Percentiles rank a stretch among this genome's conserved stretches.
phyloP scores from a whole-genome alignment of 805 yeast genomes.

The Priceomyces fermenticarens region DNA sequence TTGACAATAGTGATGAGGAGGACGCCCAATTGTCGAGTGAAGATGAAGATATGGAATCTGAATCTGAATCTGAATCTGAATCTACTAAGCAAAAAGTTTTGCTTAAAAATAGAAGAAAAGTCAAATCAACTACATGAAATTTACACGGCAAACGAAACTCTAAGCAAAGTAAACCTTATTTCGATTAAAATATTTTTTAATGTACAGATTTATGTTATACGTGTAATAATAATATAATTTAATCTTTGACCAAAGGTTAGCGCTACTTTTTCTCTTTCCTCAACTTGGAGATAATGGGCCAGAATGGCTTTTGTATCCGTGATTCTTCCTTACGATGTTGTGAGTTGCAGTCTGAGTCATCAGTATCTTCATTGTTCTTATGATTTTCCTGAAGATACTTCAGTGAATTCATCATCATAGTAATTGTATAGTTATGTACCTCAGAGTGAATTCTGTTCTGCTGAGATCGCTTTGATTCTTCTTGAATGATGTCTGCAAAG shows the following conservation, averaged over 20 bases:
- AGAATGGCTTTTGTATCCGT: constrained; percentile 13
- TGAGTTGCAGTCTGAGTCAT: neutral
- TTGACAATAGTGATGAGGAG: constrained; percentile 38
- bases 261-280: neutral
- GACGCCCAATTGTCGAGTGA: constrained; percentile 41
- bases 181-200: too few relatives aligned
- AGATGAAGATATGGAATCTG: constrained; percentile 40
- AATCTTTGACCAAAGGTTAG: neutral
- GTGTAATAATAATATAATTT: neutral
- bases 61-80: constrained; percentile 39
- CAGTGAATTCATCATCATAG: constrained; percentile 31
- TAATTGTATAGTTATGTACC: constrained; percentile 25
- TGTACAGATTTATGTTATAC: neutral
- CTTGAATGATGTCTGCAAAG: neutral
- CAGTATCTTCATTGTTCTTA: neutral
- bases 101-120: constrained; percentile 60
- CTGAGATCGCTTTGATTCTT: constrained; percentile 17
- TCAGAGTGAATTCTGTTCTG: constrained; percentile 26
- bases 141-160: too few relatives aligned
- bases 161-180: too few relatives aligned
- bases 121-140: constrained; percentile 7
- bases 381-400: constrained; percentile 10
- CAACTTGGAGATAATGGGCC: constrained; percentile 10
- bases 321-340: constrained; percentile 2
- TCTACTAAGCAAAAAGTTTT: constrained; percentile 52